A percentile compares a stretch with the other conserved stretches of the same genome.
Evolutionary conservation across 2,329 filamentous ascomycete species (phyloP).

Genomic region (Furcasterigmium furcatum): DNA sequence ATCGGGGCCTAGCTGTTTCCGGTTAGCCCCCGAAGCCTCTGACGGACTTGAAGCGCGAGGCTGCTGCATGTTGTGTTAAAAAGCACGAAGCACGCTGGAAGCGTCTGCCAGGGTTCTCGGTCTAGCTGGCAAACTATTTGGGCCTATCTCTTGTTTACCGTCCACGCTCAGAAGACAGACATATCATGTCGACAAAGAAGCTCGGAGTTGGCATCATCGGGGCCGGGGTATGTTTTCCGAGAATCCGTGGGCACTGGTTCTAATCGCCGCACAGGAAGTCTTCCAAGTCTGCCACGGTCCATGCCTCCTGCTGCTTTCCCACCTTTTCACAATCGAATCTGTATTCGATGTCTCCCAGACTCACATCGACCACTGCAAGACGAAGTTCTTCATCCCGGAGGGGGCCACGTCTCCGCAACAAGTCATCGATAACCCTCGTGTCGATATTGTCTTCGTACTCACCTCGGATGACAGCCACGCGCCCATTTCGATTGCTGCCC

Average conservation of each 20-base stretch:
- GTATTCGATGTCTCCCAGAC: conserved; percentile 4
- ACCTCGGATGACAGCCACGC: conserved; percentile 49
- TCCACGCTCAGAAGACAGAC: too few relatives aligned
- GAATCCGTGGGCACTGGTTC: neutral
- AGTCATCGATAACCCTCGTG: conserved; percentile 29
- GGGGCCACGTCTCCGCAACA: conserved; percentile 27
- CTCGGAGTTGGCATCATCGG: conserved; percentile 12
- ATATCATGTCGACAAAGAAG: too few relatives aligned
- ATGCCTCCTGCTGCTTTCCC: conserved; percentile 6
- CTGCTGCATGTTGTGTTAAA: too few relatives aligned
- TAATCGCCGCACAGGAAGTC: conserved; percentile 7
- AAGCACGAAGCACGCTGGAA: too few relatives aligned
- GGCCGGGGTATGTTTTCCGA: conserved; percentile 5
- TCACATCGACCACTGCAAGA: conserved; percentile 2
- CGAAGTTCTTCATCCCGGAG: conserved; percentile 23
- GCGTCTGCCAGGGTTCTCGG: too few relatives aligned
- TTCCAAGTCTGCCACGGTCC: conserved; percentile 15
- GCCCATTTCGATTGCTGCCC: conserved; percentile 39
- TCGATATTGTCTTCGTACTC: conserved; percentile 48
- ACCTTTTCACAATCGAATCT: conserved; percentile 2
- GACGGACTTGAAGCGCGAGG: too few relatives aligned
- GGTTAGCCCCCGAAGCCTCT: too few relatives aligned
- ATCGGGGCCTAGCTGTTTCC: too few relatives aligned
- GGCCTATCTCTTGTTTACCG: too few relatives aligned
- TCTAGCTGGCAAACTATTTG: too few relatives aligned